Evolutionary conservation across 2,329 filamentous ascomycete genomes (phyloP), one percentile per base, ranked within the genome.

Genomic region (Aspergillus brunneoviolaceus): DNA sequence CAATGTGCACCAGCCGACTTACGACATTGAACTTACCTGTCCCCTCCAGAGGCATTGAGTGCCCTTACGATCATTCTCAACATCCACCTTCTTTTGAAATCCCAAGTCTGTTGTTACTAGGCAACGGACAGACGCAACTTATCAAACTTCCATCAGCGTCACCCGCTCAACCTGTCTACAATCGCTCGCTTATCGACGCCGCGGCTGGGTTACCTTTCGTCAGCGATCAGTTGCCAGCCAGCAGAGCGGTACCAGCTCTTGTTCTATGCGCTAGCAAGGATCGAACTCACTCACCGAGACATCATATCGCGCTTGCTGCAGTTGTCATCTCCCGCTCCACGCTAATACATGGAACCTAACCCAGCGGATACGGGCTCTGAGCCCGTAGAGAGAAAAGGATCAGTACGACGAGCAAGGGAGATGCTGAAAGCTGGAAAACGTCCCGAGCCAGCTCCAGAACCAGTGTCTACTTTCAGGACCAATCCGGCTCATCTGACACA

Each of bases 401-500:
- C 74, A 19, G 74, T 76, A 52, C 71, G 72, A 35, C 68, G 73
- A 21, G 74, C 74, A 16, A 70, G 74, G 50, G 67, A 76, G 62
- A 66, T 71, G 66, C 58, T 75, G 55, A 69, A 72, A 61, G 68
- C 70, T 31, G 74, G 73, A 25, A 63, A 69, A 51, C 70, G 71
- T 48, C 69, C 67, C 25, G 59, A 62, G 60, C 56, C 54, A 54
- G 51, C 49, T 25, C 51, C 62, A 27, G 58, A 60, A 16, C 42
- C 45, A 49, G 51, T 59, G 45, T 65, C 63, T 48, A 61, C 60
- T 39, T 58, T 64, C 14, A 62, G 65, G 45, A 55, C 60, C 11
- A 56, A 70, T 39, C 55, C 63, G n/a, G 71, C 77, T 10, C 76
- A 76, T 54, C 71, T 73, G 60, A 75, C 76, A 42, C 77, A 80